These are phyloP conservation scores for Cubamyces lactineus DNA, from an alignment of 768 basidiomycete species.

Conservation along the genomic window DNA sequence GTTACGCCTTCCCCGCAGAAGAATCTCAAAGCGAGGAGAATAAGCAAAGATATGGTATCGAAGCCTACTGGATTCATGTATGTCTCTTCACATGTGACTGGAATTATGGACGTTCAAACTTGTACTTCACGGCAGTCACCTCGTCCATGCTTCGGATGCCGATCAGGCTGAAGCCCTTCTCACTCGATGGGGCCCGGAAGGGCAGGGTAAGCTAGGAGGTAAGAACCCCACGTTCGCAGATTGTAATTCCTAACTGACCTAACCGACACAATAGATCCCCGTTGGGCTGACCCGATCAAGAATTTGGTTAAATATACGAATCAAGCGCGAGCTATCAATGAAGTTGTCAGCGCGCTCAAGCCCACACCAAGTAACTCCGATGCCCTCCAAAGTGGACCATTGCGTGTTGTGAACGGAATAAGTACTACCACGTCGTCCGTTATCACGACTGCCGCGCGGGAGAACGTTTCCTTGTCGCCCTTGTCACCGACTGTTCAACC, in stretches of 20 bases:
- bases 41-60: slow-evolving; percentile 91
- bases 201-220: slow-evolving; percentile 88
- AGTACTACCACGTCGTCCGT: slow-evolving; percentile 70
- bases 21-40: slow-evolving; percentile 59
- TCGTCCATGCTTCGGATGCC: slow-evolving; percentile 89
- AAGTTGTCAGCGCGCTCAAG: slow-evolving; percentile 73
- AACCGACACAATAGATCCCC: slow-evolving; percentile 60
- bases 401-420: slow-evolving; percentile 81
- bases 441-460: slow-evolving; percentile 74
- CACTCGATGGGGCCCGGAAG: slow-evolving; percentile 86
- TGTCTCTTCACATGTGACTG: slow-evolving; percentile 40
- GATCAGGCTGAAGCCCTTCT: slow-evolving; percentile 88
- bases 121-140: slow-evolving; percentile 58
- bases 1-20: slow-evolving; percentile 39
- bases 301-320: slow-evolving; percentile 66
- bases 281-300: slow-evolving; percentile 90
- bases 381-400: slow-evolving; percentile 47
- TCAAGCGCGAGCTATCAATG: slow-evolving; percentile 74
- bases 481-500: slow-evolving; percentile 32
- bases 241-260: too few relatives aligned
- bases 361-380: slow-evolving; percentile 52
- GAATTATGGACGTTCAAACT: slow-evolving; percentile 16
- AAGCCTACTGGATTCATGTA: slow-evolving; percentile 84
- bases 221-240: slow-evolving; percentile 13
- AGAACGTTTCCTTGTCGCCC: slow-evolving; percentile 57